phyloP scores from a whole-genome alignment of 768 basidiomycete genomes.

The Pulveroboletus ravenelii region DNA sequence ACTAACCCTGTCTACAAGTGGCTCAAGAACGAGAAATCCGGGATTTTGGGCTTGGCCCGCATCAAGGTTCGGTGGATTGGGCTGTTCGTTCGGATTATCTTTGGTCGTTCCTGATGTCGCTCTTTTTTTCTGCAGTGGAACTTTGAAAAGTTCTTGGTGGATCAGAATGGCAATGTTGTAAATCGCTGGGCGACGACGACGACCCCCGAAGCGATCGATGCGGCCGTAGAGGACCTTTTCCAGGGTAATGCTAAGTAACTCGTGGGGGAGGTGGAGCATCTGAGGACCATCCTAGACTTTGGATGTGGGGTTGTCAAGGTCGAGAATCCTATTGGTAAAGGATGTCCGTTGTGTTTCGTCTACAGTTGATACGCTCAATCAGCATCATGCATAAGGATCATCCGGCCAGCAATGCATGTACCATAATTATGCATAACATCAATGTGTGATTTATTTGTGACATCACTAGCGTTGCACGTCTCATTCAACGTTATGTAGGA shows the following conservation, averaged over 20 bases:
- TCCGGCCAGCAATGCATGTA: no score
- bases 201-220: slow-evolving; percentile 58
- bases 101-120: neutral
- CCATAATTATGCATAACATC: no score
- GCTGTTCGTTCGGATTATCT: no score
- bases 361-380: neutral
- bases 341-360: neutral
- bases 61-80: slow-evolving; percentile 57
- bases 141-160: slow-evolving; percentile 84
- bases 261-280: neutral
- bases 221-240: slow-evolving; percentile 59
- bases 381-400: no score
- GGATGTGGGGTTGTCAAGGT: neutral
- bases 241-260: slow-evolving; percentile 17
- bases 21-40: slow-evolving; percentile 77
- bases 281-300: slow-evolving; percentile 13
- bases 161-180: slow-evolving; percentile 72
- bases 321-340: neutral
- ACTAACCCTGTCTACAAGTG: slow-evolving; percentile 83
- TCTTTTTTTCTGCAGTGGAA: slow-evolving; percentile 57
- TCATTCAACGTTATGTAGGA: no score
- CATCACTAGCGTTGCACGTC: no score
- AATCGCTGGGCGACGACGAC: slow-evolving; percentile 76
- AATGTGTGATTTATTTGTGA: no score
- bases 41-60: slow-evolving; percentile 61